Evolutionary conservation across 495 filamentous ascomycete genomes (phyloP).

Genomic region (Trichoderma virens): DNA sequence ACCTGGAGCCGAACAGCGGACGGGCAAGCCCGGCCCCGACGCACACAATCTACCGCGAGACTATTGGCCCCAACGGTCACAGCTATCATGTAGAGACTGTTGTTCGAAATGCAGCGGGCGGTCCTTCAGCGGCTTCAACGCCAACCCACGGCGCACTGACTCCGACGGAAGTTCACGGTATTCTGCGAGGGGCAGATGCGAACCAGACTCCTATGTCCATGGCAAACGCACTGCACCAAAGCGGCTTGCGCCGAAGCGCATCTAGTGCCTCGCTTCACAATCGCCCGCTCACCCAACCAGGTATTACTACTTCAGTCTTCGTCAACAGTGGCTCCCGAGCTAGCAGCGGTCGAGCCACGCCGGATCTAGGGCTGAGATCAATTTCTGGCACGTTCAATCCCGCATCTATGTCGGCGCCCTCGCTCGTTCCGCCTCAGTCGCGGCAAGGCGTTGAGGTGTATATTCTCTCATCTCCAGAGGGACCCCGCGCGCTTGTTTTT

Average conservation of each 20-base stretch:
- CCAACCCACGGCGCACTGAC: slow-evolving; percentile 18
- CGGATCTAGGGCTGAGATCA: slow-evolving; percentile 25
- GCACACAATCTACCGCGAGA: slow-evolving; percentile 22
- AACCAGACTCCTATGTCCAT: slow-evolving; percentile 31
- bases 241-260: slow-evolving; percentile 30
- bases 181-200: slow-evolving; percentile 35
- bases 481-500: slow-evolving; percentile 52
- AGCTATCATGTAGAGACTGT: slow-evolving; percentile 9
- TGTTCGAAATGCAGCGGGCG: neutral
- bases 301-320: slow-evolving; percentile 33
- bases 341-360: slow-evolving; percentile 35
- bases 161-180: slow-evolving; percentile 29
- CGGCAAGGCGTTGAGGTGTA: slow-evolving; percentile 40
- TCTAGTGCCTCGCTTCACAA: slow-evolving; percentile 19
- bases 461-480: slow-evolving; percentile 52
- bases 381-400: slow-evolving; percentile 16
- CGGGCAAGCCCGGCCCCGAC: slow-evolving; percentile 13
- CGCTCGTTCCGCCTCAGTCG: neutral
- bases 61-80: slow-evolving; percentile 18
- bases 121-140: slow-evolving; percentile 4
- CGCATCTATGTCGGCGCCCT: neutral
- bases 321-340: slow-evolving; percentile 24
- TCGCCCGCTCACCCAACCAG: slow-evolving; percentile 22
- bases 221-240: slow-evolving; percentile 40
- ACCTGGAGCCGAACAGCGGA: slow-evolving; percentile 5